Percentiles rank a stretch among this genome's conserved stretches.
Evolutionary conservation across 2,329 filamentous ascomycete species (phyloP).

Genomic region (Penicillium sp.): DNA sequence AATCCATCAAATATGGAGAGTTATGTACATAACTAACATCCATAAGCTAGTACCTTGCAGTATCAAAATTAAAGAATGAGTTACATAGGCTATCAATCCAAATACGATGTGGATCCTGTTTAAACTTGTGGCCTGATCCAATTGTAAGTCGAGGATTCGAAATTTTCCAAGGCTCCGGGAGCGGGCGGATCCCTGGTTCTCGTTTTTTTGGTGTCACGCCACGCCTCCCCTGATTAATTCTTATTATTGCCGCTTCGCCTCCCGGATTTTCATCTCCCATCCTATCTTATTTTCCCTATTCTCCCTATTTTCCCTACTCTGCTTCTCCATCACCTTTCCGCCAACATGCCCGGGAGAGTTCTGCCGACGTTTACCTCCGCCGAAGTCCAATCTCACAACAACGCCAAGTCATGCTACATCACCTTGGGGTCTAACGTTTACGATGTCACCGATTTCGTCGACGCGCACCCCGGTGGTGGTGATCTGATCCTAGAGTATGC

Average conservation of each 20-base stretch:
- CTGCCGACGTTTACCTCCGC: conserved; percentile 79
- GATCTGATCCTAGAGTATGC: conserved; percentile 87
- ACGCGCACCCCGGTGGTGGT: conserved; percentile 85
- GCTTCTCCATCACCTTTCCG: background rate
- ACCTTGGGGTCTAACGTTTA: conserved; percentile 87
- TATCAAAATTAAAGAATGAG: background rate
- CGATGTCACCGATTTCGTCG: conserved; percentile 88
- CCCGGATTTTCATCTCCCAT: background rate
- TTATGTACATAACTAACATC: background rate
- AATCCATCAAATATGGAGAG: background rate
- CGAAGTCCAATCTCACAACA: conserved; percentile 80
- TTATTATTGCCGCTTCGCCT: conserved; percentile 1
- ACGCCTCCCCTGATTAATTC: conserved; percentile 24
- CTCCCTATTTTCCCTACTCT: background rate
- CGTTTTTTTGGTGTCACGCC: conserved; percentile 22
- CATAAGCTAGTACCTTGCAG: background rate
- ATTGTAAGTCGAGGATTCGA: background rate
- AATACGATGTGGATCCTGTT: background rate
- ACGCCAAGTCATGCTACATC: conserved; percentile 83
- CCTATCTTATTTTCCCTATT: background rate
- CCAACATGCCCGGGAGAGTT: conserved; percentile 72
- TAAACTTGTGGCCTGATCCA: conserved; percentile 1
- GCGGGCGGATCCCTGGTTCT: conserved; percentile 16
- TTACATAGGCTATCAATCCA: background rate
- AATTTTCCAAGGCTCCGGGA: conserved; percentile 16